phyloP scores from a whole-genome alignment of 345 rosid species.

The Iberis pinnata region DNA sequence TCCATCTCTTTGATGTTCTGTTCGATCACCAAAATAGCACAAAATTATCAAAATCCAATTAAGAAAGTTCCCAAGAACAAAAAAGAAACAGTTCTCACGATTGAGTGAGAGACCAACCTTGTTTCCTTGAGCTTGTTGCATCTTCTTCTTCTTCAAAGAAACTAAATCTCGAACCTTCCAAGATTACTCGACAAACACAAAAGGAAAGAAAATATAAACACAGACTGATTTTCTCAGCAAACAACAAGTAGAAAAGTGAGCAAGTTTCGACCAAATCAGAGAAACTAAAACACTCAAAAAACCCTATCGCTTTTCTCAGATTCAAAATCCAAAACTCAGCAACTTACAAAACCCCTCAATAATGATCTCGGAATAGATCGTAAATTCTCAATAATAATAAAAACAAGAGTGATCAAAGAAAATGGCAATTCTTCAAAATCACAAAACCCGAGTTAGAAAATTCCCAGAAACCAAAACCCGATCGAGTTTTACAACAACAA shows the following conservation, averaged over 20 bases:
- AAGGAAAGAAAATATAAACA: not conserved
- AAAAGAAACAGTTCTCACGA: too few species aligned
- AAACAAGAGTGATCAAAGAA: slow-evolving; percentile 8
- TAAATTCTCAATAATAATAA: not conserved
- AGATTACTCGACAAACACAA: slow-evolving; percentile 3
- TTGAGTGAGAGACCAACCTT: slow-evolving; percentile 33
- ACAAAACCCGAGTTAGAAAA: too few species aligned
- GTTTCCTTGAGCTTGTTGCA: slow-evolving; percentile 40
- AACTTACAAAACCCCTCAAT: not conserved
- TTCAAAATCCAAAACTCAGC: not conserved
- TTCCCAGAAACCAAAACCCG: slow-evolving; percentile 15
- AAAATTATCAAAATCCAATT: not conserved
- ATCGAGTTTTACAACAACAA: slow-evolving; percentile 15
- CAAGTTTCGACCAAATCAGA: slow-evolving; percentile 5
- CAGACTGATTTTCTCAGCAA: slow-evolving; percentile 15
- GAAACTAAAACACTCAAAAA: slow-evolving; percentile 10
- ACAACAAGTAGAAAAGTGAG: slow-evolving; percentile 15
- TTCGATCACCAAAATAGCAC: slow-evolving; percentile 8
- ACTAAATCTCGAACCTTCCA: not conserved
- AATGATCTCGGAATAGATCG: slow-evolving; percentile 18
- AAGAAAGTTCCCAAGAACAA: not conserved
- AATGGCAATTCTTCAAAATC: slow-evolving; percentile 23
- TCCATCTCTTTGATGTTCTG: slow-evolving; percentile 71
- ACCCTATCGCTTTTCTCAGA: slow-evolving; percentile 11
- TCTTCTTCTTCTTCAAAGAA: slow-evolving; percentile 25